Conservation (phyloP, 2,329 filamentous ascomycete species). For the Phialophora expanda region DNA sequence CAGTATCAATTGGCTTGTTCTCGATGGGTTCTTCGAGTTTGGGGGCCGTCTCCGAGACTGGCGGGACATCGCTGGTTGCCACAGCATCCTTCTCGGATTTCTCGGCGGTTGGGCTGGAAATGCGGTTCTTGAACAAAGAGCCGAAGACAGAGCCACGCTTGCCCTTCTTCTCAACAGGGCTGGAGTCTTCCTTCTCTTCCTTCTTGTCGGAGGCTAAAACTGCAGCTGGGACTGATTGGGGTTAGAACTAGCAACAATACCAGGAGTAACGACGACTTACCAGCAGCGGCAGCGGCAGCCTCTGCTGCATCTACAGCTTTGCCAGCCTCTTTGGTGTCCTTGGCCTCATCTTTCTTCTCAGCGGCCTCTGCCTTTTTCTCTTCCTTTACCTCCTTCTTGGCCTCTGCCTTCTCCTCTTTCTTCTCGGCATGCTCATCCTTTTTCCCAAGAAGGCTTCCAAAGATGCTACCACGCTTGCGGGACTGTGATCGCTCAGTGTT, state of each 20-base stretch:
- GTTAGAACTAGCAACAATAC: slow-evolving; percentile 22
- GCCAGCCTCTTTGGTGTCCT: slow-evolving; percentile 42
- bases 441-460: slow-evolving; percentile 64
- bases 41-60: slow-evolving; percentile 56
- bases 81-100: slow-evolving; percentile 56
- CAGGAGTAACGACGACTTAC: slow-evolving; percentile 34
- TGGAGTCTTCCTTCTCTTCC: slow-evolving; percentile 51
- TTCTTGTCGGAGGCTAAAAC: slow-evolving; percentile 59
- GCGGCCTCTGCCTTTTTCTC: slow-evolving; percentile 51
- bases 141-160: slow-evolving; percentile 89
- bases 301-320: slow-evolving; percentile 50
- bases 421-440: slow-evolving; percentile 58
- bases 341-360: slow-evolving; percentile 52
- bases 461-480: slow-evolving; percentile 65
- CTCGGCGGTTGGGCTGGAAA: slow-evolving; percentile 52
- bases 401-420: slow-evolving; percentile 48
- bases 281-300: slow-evolving; percentile 43
- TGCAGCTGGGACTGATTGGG: slow-evolving; percentile 44
- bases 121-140: slow-evolving; percentile 76
- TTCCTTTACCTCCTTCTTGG: slow-evolving; percentile 53
- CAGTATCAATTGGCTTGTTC: slow-evolving; percentile 48
- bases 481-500: slow-evolving; percentile 66
- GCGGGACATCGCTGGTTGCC: slow-evolving; percentile 54
- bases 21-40: slow-evolving; percentile 55
- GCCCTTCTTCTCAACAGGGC: slow-evolving; percentile 67